Evolutionary conservation across 768 basidiomycete species (phyloP).

Genomic region (Heimioporus sp.): DNA sequence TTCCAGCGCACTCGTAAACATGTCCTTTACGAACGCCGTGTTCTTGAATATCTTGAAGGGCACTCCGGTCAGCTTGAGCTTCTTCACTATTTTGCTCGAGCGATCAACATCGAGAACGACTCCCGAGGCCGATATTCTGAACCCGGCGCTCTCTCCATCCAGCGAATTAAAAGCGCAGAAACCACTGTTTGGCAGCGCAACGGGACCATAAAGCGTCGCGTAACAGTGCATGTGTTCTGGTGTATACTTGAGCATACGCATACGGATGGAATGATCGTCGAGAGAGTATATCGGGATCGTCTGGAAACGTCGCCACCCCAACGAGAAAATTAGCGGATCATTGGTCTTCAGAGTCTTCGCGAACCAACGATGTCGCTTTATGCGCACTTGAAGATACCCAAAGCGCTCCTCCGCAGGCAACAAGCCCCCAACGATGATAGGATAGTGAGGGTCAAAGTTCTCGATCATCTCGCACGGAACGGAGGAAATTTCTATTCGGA

Average conservation of each 20-base stretch:
- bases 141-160: constrained; percentile 60
- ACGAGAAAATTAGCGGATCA: constrained; percentile 91
- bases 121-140: constrained; percentile 90
- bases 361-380: constrained; percentile 97
- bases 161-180: constrained; percentile 97
- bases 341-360: constrained; percentile 91
- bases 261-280: constrained; percentile 96
- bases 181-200: constrained; percentile 88
- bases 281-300: constrained; percentile 92
- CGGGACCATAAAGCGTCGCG: constrained; percentile 95
- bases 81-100: constrained; percentile 95
- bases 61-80: constrained; percentile 91
- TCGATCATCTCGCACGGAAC: constrained; percentile 93
- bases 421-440: constrained; percentile 90
- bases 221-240: constrained; percentile 99
- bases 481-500: constrained; percentile 81
- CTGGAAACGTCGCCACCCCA: constrained; percentile 99
- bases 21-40: constrained; percentile 96
- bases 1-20: constrained; percentile 92
- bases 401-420: constrained; percentile 88
- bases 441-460: constrained; percentile 88
- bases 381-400: constrained; percentile 90
- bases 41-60: constrained; percentile 99
- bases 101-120: constrained; percentile 93
- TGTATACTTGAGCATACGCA: constrained; percentile 99